Evolutionary conservation across 148 eudicot species (phyloP).

Genomic region (Silene latifolia): DNA sequence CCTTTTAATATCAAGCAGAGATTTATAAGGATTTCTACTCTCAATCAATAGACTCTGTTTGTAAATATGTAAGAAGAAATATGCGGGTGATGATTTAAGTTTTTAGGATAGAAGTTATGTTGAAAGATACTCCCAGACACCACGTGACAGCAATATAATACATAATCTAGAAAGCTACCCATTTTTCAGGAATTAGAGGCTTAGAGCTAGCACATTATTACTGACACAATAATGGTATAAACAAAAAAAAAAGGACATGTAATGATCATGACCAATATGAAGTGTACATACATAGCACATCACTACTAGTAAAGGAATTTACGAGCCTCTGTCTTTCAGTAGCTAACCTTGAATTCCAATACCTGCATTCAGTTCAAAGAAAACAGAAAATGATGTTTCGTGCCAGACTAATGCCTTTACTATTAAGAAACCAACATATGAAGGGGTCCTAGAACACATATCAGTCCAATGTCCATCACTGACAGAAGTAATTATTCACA

Average conservation of each 20-base stretch:
- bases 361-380: constrained; percentile 45
- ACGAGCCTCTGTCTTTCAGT: constrained; percentile 92
- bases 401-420: background rate
- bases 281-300: constrained; percentile 76
- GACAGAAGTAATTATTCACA: background rate
- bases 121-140: background rate
- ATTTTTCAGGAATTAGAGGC: background rate
- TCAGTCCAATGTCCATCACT: background rate
- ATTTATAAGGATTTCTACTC: background rate
- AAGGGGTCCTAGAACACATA: background rate
- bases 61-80: background rate
- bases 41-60: background rate
- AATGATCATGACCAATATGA: background rate
- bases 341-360: constrained; percentile 88
- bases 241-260: background rate
- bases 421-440: background rate
- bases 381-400: background rate
- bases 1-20: background rate
- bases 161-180: background rate
- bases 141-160: background rate
- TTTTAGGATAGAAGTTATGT: background rate
- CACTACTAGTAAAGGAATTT: constrained; percentile 56
- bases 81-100: background rate
- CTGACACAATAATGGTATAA: background rate
- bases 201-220: background rate